These are phyloP conservation scores for Chaetomium globosum DNA, from an alignment of 2,329 filamentous ascomycete genomes.

Conservation along the genomic window DNA sequence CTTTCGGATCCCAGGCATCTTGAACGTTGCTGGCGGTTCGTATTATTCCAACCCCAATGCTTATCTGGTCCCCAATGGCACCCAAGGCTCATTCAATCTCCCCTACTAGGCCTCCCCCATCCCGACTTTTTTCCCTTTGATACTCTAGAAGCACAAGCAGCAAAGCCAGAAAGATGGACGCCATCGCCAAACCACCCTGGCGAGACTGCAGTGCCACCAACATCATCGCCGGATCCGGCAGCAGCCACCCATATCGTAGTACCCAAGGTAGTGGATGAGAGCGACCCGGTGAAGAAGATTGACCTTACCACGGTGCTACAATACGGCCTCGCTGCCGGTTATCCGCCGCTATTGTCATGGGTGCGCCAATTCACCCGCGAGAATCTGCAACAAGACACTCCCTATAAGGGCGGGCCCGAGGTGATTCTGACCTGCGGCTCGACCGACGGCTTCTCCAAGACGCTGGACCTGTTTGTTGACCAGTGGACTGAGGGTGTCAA, in stretches of 20 bases:
- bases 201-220: constrained; percentile 31
- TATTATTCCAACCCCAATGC: constrained; percentile 27
- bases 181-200: constrained; percentile 66
- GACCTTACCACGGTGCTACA: constrained; percentile 82
- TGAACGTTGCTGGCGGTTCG: constrained; percentile 64
- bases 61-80: background rate
- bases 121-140: constrained; percentile 85
- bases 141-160: constrained; percentile 80
- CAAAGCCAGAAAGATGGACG: constrained; percentile 72
- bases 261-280: constrained; percentile 65
- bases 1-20: constrained; percentile 66
- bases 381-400: constrained; percentile 77
- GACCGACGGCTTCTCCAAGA: constrained; percentile 83
- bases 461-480: constrained; percentile 73
- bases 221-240: constrained; percentile 37
- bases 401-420: constrained; percentile 75
- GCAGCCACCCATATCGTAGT: constrained; percentile 63
- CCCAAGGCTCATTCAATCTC: background rate
- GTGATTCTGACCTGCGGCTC: constrained; percentile 78
- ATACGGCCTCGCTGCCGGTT: constrained; percentile 81
- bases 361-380: constrained; percentile 76
- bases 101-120: constrained; percentile 71
- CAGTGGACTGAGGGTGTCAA: constrained; percentile 72
- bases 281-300: constrained; percentile 68
- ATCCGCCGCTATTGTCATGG: constrained; percentile 76